Evolutionary conservation across 495 filamentous ascomycete genomes (phyloP).

Genomic region (Amniculicola lignicola): DNA sequence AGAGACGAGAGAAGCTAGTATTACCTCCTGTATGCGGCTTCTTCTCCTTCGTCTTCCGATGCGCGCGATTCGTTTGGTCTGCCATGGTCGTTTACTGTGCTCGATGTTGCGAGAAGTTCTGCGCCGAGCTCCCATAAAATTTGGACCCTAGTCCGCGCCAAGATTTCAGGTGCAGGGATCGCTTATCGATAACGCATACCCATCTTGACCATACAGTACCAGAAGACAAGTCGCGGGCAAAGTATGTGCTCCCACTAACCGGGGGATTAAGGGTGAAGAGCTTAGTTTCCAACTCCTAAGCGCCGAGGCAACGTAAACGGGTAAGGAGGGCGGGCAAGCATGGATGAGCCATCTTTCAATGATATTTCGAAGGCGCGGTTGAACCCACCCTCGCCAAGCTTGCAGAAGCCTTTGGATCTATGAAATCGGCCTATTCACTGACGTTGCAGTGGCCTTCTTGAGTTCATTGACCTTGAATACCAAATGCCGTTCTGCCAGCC

Average conservation of each 20-base stretch:
- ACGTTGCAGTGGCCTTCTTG: conserved; percentile 15
- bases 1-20: background rate
- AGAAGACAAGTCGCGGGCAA: too few relatives aligned
- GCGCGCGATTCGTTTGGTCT: conserved; percentile 85
- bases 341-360: conserved; percentile 15
- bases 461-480: conserved; percentile 21
- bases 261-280: conserved; percentile 41
- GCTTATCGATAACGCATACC: conserved; percentile 34
- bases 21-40: conserved; percentile 61
- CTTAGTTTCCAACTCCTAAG: too few relatives aligned
- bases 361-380: conserved; percentile 25
- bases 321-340: conserved; percentile 22
- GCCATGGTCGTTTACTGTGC: too few relatives aligned
- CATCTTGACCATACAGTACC: too few relatives aligned
- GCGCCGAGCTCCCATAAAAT: too few relatives aligned
- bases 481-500: conserved; percentile 15
- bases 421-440: conserved; percentile 12
- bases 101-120: too few relatives aligned
- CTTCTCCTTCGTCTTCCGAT: conserved; percentile 87
- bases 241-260: conserved; percentile 46
- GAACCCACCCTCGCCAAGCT: conserved; percentile 23
- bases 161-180: conserved; percentile 20
- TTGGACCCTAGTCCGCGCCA: conserved; percentile 22
- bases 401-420: conserved; percentile 17
- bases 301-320: conserved; percentile 25